Conservation (phyloP, 305 asterid species). For the Euphrasia arctica region DNA sequence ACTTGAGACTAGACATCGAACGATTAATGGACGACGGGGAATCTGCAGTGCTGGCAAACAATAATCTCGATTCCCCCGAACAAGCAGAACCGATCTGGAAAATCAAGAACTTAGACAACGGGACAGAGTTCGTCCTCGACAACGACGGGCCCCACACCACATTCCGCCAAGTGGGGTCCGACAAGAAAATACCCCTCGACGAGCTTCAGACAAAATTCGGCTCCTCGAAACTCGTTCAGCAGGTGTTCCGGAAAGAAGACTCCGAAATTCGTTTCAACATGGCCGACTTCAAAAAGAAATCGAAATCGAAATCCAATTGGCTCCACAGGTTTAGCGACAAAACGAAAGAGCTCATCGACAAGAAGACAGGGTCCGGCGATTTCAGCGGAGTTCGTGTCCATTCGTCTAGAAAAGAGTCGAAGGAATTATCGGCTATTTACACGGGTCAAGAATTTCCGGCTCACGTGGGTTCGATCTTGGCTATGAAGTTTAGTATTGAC, state of each 20-base stretch:
- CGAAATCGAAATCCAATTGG: conserved; percentile 46
- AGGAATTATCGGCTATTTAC: conserved; percentile 66
- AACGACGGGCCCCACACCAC: conserved; percentile 43
- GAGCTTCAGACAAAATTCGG: conserved; percentile 60
- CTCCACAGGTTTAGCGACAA: conserved; percentile 37
- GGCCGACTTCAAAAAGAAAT: conserved; percentile 31
- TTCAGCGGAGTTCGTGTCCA: conserved; percentile 45
- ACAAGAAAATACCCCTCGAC: conserved; percentile 46
- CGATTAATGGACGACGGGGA: conserved; percentile 41
- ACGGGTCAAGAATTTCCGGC: conserved; percentile 76
- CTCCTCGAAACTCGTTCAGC: conserved; percentile 50
- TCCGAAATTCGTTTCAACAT: conserved; percentile 26
- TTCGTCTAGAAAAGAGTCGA: conserved; percentile 38
- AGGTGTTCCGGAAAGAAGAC: conserved; percentile 41
- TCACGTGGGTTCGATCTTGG: conserved; percentile 71
- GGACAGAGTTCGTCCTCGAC: conserved; percentile 39
- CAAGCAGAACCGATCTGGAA: conserved; percentile 37
- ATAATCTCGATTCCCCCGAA: conserved; percentile 37
- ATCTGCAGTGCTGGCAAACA: conserved; percentile 30
- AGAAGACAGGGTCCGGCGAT: conserved; percentile 24
- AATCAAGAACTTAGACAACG: conserved; percentile 48
- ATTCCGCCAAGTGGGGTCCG: conserved; percentile 54
- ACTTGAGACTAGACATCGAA: conserved; percentile 20
- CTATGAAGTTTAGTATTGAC: conserved; percentile 81
- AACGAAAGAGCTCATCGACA: conserved; percentile 37